These are phyloP conservation scores for Diospyros lotus DNA, from an alignment of 148 eudicot genomes.

Conservation along the genomic window DNA sequence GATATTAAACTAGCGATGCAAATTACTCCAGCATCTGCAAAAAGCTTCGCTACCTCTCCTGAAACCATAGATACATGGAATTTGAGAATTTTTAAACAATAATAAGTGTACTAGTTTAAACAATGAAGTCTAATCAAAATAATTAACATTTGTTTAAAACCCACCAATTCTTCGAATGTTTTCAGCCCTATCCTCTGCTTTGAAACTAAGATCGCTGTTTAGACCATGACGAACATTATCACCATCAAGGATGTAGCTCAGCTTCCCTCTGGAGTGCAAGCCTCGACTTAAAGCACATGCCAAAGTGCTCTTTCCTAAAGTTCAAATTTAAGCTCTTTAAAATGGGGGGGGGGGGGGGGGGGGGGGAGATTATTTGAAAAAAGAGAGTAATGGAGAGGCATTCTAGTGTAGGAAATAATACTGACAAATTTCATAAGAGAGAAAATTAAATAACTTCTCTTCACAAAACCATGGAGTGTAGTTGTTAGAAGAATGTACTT, in stretches of 20 bases:
- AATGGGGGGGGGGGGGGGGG: neutral
- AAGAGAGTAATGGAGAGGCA: neutral
- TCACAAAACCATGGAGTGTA: neutral
- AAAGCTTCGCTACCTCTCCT: constrained; percentile 98
- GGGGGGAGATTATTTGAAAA: neutral
- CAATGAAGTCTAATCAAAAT: neutral
- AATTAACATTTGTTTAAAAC: constrained; percentile 16
- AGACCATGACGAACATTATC: constrained; percentile 95
- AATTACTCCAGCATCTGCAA: constrained; percentile 91
- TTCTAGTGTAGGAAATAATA: neutral
- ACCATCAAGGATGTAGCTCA: constrained; percentile 88
- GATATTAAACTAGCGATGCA: constrained; percentile 97
- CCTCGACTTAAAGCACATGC: constrained; percentile 80
- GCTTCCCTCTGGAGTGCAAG: constrained; percentile 73
- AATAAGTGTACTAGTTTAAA: neutral
- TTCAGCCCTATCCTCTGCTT: constrained; percentile 85
- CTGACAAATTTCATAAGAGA: neutral
- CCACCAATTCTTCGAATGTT: constrained; percentile 86
- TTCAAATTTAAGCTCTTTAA: neutral
- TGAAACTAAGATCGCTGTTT: constrained; percentile 68
- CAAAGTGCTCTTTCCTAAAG: constrained; percentile 84
- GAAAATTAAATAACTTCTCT: neutral
- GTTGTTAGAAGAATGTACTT: neutral
- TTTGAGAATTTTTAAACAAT: neutral
- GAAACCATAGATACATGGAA: constrained; percentile 9